Conservation (phyloP, 164 flowering plant species). For the Malania oleifera region DNA sequence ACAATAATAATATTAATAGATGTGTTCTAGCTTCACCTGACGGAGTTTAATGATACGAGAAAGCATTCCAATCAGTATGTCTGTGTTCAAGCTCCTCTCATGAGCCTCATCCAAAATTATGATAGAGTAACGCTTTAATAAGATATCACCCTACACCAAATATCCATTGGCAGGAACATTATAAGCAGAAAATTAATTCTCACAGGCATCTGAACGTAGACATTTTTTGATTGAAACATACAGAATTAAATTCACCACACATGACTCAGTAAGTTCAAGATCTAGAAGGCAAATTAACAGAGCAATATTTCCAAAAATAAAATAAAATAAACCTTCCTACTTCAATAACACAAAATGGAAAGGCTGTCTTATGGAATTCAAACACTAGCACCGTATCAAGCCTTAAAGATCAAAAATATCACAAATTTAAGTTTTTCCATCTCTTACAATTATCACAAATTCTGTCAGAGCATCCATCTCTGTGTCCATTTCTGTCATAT, state of each 20-base stretch:
- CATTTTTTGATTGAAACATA: not conserved
- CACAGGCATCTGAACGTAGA: not conserved
- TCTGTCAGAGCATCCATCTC: no score
- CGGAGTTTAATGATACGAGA: conserved; percentile 68
- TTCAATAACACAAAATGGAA: no score
- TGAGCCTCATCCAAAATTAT: conserved; percentile 96
- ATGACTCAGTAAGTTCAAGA: not conserved
- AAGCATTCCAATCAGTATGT: conserved; percentile 94
- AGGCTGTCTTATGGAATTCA: no score
- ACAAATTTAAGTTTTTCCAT: no score
- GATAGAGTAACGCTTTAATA: conserved; percentile 71
- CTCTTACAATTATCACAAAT: no score
- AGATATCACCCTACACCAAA: conserved; percentile 70
- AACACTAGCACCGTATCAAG: no score
- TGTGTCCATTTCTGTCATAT: no score
- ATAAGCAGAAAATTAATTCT: not conserved
- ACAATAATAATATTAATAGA: not conserved
- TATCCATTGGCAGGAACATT: no score
- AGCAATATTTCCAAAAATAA: no score
- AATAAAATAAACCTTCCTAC: no score
- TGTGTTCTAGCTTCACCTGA: conserved; percentile 40
- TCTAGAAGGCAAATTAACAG: no score
- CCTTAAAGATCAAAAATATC: no score
- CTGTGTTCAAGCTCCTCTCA: conserved; percentile 96
- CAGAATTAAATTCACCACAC: not conserved